Evolutionary conservation across 331 rosid species (phyloP).

Genomic region (Stylosanthes scabra): DNA sequence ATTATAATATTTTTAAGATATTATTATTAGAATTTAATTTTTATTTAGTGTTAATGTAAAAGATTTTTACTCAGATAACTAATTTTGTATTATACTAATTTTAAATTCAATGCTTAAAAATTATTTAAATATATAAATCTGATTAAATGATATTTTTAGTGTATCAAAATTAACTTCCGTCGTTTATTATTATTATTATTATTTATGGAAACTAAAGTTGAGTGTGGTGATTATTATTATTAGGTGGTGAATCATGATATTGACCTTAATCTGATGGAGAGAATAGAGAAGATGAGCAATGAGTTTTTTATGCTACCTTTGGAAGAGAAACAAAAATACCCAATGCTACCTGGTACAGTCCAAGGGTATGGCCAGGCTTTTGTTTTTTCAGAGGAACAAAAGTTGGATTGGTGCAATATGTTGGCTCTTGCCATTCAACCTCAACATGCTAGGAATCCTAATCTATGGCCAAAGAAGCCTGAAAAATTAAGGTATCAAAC

Average conservation of each 20-base stretch:
- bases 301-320: constrained; percentile 93
- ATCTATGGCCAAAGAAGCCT: constrained; percentile 86
- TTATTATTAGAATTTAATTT: neutral
- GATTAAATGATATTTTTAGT: no score
- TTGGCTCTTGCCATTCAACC: constrained; percentile 94
- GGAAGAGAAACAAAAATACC: constrained; percentile 86
- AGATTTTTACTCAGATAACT: no score
- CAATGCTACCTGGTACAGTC: constrained; percentile 87
- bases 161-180: no score
- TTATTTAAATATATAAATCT: no score
- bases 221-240: neutral
- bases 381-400: constrained; percentile 95
- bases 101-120: no score
- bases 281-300: constrained; percentile 64
- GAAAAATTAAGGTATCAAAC: constrained; percentile 64
- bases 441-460: constrained; percentile 59
- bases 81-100: no score
- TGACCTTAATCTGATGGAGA: constrained; percentile 66
- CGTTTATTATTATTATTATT: no score
- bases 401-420: constrained; percentile 98
- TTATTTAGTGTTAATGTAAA: no score
- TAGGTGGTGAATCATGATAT: constrained; percentile 88
- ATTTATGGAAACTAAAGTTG: constrained; percentile 34
- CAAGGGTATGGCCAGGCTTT: constrained; percentile 99
- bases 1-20: neutral